These are phyloP conservation scores for Entophlyctis helioformis DNA, from an alignment of 192 early-diverging fungal species.

Conservation along the genomic window DNA sequence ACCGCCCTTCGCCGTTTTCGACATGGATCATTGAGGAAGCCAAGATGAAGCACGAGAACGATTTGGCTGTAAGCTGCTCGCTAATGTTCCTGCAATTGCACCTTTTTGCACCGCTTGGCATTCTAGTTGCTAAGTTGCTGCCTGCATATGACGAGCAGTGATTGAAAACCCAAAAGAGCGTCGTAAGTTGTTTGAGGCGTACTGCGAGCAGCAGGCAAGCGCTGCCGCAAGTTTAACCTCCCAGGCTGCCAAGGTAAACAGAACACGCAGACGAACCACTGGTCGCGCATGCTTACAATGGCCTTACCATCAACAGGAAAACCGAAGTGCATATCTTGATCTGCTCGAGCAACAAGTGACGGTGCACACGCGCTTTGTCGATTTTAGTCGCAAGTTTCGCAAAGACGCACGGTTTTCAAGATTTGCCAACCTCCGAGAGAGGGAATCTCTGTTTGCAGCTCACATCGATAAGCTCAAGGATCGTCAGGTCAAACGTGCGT, in stretches of 20 bases:
- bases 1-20: constrained; percentile 59
- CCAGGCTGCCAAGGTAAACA: constrained; percentile 15
- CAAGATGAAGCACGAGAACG: constrained; percentile 52
- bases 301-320: too few relatives aligned
- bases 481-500: constrained; percentile 6
- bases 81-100: too few relatives aligned
- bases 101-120: too few relatives aligned
- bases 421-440: constrained; percentile 39
- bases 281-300: too few relatives aligned
- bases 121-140: too few relatives aligned
- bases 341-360: constrained; percentile 47
- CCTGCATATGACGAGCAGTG: constrained; percentile 7
- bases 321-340: constrained; percentile 39
- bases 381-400: constrained; percentile 57
- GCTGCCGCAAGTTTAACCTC: constrained; percentile 37
- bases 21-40: constrained; percentile 59
- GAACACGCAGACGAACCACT: too few relatives aligned
- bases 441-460: constrained; percentile 51
- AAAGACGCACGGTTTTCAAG: constrained; percentile 49
- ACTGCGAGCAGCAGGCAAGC: constrained; percentile 50
- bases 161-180: constrained; percentile 41
- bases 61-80: constrained; percentile 38
- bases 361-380: constrained; percentile 49
- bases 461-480: constrained; percentile 41
- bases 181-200: constrained; percentile 61